These are phyloP conservation scores for Dendrobium nobile DNA, from an alignment of 106 monocot species.

Conservation along the genomic window DNA sequence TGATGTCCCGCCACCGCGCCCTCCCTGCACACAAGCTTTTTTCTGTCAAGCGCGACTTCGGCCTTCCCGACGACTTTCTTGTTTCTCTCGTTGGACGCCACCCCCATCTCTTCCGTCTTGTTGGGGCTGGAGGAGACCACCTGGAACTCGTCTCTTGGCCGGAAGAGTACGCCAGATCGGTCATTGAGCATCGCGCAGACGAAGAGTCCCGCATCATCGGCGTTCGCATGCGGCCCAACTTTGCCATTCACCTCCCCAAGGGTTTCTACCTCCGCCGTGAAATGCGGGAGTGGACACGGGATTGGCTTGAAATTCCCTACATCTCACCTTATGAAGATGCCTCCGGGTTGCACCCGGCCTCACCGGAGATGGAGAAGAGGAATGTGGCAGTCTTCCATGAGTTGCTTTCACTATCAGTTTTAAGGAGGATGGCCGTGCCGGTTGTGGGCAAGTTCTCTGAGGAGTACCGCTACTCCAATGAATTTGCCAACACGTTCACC, in stretches of 20 bases:
- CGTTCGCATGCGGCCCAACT: constrained; percentile 62
- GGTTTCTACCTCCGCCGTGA: constrained; percentile 75
- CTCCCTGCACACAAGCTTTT: constrained; percentile 51
- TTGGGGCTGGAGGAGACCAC: constrained; percentile 25
- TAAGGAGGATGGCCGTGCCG: constrained; percentile 55
- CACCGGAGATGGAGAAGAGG: constrained; percentile 91
- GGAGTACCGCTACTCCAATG: constrained; percentile 77
- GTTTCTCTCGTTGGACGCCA: constrained; percentile 39
- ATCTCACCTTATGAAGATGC: constrained; percentile 71
- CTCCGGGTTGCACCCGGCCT: constrained; percentile 36
- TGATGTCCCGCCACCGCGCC: constrained; percentile 58
- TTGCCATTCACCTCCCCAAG: constrained; percentile 45
- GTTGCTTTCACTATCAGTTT: constrained; percentile 57
- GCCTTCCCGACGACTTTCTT: constrained; percentile 66
- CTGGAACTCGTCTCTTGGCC: constrained; percentile 65
- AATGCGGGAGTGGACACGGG: constrained; percentile 88
- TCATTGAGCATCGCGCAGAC: constrained; percentile 45
- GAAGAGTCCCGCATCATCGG: constrained; percentile 52
- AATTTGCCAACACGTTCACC: constrained; percentile 55
- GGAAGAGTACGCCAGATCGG: constrained; percentile 52
- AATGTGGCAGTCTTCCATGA: constrained; percentile 72
- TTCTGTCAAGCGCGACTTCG: constrained; percentile 68
- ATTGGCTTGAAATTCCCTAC: constrained; percentile 90
- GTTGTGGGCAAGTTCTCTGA: constrained; percentile 69
- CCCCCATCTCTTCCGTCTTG: constrained; percentile 33